Evolutionary conservation across 2,329 filamentous ascomycete species (phyloP).

Genomic region (Lachnellula cervina): DNA sequence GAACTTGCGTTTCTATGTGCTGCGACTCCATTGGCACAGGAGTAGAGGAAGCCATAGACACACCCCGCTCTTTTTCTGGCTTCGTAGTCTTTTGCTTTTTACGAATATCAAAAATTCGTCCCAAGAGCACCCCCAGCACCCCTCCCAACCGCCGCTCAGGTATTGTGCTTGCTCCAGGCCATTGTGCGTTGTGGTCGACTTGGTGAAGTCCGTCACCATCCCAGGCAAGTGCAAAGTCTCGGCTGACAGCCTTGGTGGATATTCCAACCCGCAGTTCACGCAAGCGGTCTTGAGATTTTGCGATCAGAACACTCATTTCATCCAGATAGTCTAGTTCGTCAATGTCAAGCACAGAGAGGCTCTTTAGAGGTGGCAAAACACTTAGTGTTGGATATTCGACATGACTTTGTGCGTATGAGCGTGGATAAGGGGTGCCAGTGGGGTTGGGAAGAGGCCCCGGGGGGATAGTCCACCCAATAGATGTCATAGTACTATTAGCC

Average conservation of each 20-base stretch:
- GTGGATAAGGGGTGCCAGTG: constrained; percentile 18
- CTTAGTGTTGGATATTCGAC: constrained; percentile 80
- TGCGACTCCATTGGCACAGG: constrained; percentile 10
- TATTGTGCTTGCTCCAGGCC: constrained; percentile 52
- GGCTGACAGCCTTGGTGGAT: constrained; percentile 42
- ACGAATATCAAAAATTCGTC: constrained; percentile 59
- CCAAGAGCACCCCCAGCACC: constrained; percentile 63
- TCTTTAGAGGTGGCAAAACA: constrained; percentile 68
- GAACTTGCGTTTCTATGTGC: constrained; percentile 6
- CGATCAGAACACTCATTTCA: constrained; percentile 74
- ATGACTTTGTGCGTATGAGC: constrained; percentile 47
- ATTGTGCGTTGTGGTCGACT: constrained; percentile 54
- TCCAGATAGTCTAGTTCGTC: constrained; percentile 79
- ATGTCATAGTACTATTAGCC: constrained; percentile 37
- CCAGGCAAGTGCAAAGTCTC: constrained; percentile 57
- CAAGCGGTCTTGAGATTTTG: constrained; percentile 60
- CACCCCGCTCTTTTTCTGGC: constrained; percentile 17
- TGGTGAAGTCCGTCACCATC: constrained; percentile 58
- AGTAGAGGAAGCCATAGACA: constrained; percentile 14
- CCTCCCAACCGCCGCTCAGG: constrained; percentile 62
- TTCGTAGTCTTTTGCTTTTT: constrained; percentile 26
- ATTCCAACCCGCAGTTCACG: constrained; percentile 72
- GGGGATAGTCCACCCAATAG: constrained; percentile 37
- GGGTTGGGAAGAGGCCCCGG: constrained; percentile 16
- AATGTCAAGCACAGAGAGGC: constrained; percentile 72